Percentiles rank a stretch among this genome's conserved stretches.
Conservation (phyloP, 805 yeast genomes). For the Isabelozyma pseudorhagii region DNA sequence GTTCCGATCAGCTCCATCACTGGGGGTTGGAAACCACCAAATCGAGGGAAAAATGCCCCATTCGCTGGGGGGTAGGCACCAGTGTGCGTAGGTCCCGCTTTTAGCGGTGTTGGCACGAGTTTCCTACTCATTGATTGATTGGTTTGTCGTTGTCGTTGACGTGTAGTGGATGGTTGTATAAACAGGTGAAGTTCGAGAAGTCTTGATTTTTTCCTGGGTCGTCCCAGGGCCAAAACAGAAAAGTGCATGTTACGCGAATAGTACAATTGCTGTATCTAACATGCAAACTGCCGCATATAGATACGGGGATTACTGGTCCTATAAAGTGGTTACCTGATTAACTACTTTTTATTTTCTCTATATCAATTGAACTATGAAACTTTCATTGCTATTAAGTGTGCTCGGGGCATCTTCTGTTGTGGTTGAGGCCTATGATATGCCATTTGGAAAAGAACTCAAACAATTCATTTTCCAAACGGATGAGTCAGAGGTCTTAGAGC, state of each 20-base stretch:
- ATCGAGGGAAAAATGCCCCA: background rate
- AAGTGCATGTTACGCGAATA: background rate
- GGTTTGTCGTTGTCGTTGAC: background rate
- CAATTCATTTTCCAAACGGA: conserved; percentile 6
- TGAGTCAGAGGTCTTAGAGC: background rate
- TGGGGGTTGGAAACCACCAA: background rate
- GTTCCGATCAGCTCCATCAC: conserved; percentile 15
- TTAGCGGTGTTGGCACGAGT: background rate
- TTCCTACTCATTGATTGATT: background rate
- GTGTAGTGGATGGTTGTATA: background rate
- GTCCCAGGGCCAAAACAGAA: background rate
- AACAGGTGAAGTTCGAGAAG: background rate
- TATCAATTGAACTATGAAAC: conserved; percentile 6
- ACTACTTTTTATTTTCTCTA: background rate
- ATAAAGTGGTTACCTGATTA: background rate
- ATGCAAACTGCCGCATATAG: background rate
- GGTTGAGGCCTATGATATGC: conserved; percentile 5
- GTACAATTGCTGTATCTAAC: background rate
- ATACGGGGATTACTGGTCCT: background rate
- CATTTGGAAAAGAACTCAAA: background rate
- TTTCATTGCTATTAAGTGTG: conserved; percentile 5
- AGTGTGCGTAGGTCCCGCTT: background rate
- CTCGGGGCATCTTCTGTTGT: conserved; percentile 5
- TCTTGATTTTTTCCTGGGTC: background rate
- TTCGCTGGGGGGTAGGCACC: background rate